phyloP scores from a whole-genome alignment of 345 rosid species.

The Bruguiera gymnorhiza region DNA sequence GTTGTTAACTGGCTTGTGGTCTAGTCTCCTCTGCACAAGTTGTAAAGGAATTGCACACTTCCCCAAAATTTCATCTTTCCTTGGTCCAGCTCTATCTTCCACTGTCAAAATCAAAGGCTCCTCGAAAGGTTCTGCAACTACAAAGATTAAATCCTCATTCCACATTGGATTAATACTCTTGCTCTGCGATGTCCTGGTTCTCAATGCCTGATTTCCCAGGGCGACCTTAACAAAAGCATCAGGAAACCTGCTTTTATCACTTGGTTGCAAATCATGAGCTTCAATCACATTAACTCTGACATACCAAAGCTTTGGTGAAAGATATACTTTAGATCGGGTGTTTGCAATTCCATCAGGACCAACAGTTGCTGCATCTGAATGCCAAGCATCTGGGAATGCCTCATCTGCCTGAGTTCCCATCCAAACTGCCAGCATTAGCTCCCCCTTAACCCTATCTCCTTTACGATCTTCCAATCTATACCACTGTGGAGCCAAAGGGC shows the following conservation, averaged over 20 bases:
- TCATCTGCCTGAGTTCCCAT: conserved; percentile 36
- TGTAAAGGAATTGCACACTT: conserved; percentile 27
- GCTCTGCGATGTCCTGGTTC: conserved; percentile 24
- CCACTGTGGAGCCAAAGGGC: conserved; percentile 35
- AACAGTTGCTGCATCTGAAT: conserved; percentile 33
- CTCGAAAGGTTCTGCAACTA: conserved; percentile 30
- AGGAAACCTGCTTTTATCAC: conserved; percentile 27
- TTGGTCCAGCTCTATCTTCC: conserved; percentile 23
- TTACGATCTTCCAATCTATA: conserved; percentile 32
- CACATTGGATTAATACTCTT: conserved; percentile 31
- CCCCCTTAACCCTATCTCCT: conserved; percentile 27
- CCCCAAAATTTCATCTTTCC: conserved; percentile 28
- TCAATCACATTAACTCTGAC: conserved; percentile 35
- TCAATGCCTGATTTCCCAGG: conserved; percentile 23
- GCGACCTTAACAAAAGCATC: conserved; percentile 26
- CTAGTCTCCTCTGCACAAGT: conserved; percentile 27
- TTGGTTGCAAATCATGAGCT: conserved; percentile 33
- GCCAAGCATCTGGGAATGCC: conserved; percentile 36
- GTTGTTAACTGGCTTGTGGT: conserved; percentile 31
- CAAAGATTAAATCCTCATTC: conserved; percentile 33
- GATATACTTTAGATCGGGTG: conserved; percentile 30
- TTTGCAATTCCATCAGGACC: conserved; percentile 28
- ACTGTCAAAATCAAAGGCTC: conserved; percentile 32
- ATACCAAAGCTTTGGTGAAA: conserved; percentile 36
- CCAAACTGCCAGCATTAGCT: conserved; percentile 35